Evolutionary conservation across 192 early-diverging fungal species (phyloP).

Genomic region (Mortierella claussenii): DNA sequence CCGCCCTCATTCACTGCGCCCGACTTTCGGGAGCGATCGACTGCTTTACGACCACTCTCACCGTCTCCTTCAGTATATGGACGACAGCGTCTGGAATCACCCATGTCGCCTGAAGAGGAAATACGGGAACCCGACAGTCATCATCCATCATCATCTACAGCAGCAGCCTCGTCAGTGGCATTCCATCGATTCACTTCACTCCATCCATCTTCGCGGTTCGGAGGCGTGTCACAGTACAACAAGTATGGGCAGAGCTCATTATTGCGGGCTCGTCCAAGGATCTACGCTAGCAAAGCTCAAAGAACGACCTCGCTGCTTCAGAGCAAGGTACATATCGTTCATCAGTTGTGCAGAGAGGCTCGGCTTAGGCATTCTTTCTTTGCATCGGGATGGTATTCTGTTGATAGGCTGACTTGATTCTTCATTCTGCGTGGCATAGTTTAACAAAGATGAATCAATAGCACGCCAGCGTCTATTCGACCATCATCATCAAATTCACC

Average conservation of each 20-base stretch:
- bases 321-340: slow-evolving; percentile 28
- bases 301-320: slow-evolving; percentile 33
- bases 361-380: neutral
- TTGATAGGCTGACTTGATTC: neutral
- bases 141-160: neutral
- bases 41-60: neutral
- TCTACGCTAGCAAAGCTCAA: slow-evolving; percentile 43
- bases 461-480: slow-evolving; percentile 29
- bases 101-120: no score
- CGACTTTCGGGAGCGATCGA: slow-evolving; percentile 14
- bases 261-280: slow-evolving; percentile 32
- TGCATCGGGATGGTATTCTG: no score
- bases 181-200: no score
- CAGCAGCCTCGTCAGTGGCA: no score
- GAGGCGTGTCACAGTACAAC: neutral
- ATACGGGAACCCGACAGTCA: no score
- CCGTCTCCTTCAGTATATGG: slow-evolving; percentile 16
- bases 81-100: neutral
- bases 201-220: neutral
- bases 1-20: slow-evolving; percentile 15
- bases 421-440: slow-evolving; percentile 7
- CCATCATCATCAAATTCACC: neutral
- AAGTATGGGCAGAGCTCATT: slow-evolving; percentile 27
- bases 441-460: slow-evolving; percentile 30
- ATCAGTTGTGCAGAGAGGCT: neutral